phyloP scores from a whole-genome alignment of 768 basidiomycete genomes.

The Leccinum subtestaceum region DNA sequence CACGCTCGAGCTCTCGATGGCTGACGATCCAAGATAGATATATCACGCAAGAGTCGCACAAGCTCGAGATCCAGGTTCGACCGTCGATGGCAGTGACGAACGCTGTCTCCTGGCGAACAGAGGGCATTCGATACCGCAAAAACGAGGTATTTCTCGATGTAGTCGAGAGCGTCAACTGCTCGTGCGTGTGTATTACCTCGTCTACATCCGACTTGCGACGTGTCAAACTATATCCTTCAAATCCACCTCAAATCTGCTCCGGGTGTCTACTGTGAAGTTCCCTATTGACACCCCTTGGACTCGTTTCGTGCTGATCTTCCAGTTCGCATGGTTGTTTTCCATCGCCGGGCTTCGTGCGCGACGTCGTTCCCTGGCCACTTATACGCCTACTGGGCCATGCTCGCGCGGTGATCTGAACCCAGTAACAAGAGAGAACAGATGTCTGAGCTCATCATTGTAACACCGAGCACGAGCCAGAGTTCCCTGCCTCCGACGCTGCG shows the following conservation, averaged over 20 bases:
- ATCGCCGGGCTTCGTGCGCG: too few species aligned
- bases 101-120: constrained; percentile 97
- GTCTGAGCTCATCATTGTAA: too few species aligned
- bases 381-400: too few species aligned
- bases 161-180: constrained; percentile 96
- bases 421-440: too few species aligned
- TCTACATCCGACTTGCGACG: background rate
- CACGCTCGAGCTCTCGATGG: background rate
- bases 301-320: too few species aligned
- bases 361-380: too few species aligned
- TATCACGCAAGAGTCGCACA: constrained; percentile 63
- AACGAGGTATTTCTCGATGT: constrained; percentile 99
- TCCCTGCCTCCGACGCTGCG: constrained; percentile 15
- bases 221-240: background rate
- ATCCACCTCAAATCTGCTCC: too few species aligned
- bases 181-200: constrained; percentile 43
- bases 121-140: constrained; percentile 96
- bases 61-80: constrained; percentile 90
- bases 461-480: too few species aligned
- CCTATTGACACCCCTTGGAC: too few species aligned
- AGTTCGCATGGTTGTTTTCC: too few species aligned
- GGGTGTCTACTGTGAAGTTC: too few species aligned
- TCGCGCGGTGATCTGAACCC: too few species aligned
- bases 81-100: constrained; percentile 96
- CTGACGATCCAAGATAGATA: constrained; percentile 49